Evolutionary conservation across 768 basidiomycete species (phyloP), one percentile per base, ranked within the genome.

Genomic region (Russula dissimulans): DNA sequence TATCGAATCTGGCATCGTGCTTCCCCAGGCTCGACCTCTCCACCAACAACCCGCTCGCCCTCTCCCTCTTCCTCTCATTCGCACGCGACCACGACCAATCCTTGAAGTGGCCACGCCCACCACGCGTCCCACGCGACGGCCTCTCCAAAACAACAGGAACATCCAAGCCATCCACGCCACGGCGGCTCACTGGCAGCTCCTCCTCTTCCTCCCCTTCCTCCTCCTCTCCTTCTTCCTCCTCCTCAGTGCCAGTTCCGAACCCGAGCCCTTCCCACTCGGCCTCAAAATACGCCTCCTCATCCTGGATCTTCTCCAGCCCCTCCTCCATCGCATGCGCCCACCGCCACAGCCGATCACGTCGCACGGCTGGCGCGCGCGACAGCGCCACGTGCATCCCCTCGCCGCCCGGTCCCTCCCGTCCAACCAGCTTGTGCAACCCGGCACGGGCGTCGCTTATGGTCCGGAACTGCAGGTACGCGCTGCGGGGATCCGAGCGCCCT

Each of bases 101-200:
- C 41, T 31, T 53, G 39, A n/a, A 49, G 41, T 31, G 14, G 8
- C 31, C 31, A n/a, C 57, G 49, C 29, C 57, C 57, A 12, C 57
- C 57, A 6, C 58, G 58, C 39, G 58, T 59, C 26, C 58, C 58
- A 5, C 17, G n/a, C 4, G 42, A n/a, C 42, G 42, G n/a, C 42
- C 9, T n/a, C 17, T 43, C 17, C 17, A 3, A 36, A 10, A 5
- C 1, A 36, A 1, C 22, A 26, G 22, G 22, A 26, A 6, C 3
- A 18, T 11, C 46, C 29, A 22, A 47, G 26, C 12, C 34, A 10
- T 3, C 26, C 7, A 15, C 46, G 46, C 5, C 46, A 26, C 22
- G 22, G 22, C 22, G 22, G 22, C 22, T 26, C 22, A 26, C 22
- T 26, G 1, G 22, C 22, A 26, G 22, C 22, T 26, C 22, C 22